phyloP scores from a whole-genome alignment of 2,329 filamentous ascomycete genomes.

The Monilinia vaccinii-corymbosi region DNA sequence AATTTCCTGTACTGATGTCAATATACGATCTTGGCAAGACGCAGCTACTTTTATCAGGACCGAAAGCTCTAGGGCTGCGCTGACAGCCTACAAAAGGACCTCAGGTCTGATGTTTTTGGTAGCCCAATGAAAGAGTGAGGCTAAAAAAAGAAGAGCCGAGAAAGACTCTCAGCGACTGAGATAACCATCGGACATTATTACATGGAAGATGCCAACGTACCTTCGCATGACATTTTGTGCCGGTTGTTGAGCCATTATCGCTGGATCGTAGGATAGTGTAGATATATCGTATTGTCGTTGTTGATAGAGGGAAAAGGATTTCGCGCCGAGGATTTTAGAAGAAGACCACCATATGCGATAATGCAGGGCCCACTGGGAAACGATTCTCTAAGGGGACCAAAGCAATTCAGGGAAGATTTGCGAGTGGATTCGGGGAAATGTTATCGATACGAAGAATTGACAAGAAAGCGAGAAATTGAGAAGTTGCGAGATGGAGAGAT shows the following conservation, averaged over 20 bases:
- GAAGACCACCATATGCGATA: constrained; percentile 22
- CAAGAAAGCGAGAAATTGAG: neutral
- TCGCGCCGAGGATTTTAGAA: neutral
- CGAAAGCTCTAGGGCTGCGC: neutral
- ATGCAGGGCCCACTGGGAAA: constrained; percentile 15
- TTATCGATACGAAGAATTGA: constrained; percentile 21
- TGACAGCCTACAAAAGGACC: constrained; percentile 1
- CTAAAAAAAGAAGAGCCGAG: neutral
- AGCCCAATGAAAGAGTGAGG: neutral
- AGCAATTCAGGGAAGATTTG: neutral
- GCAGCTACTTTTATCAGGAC: neutral
- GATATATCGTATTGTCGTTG: neutral
- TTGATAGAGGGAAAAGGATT: constrained; percentile 1
- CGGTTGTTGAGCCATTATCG: constrained; percentile 28
- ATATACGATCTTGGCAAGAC: neutral
- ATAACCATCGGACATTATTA: neutral
- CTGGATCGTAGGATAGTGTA: constrained; percentile 11
- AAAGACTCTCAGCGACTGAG: neutral
- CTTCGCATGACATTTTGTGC: constrained; percentile 38
- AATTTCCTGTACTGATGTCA: constrained; percentile 58
- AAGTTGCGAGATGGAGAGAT: no score
- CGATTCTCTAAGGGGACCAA: neutral
- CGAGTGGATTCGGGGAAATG: constrained; percentile 9
- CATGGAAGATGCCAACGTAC: constrained; percentile 22
- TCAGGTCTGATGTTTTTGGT: neutral